A percentile compares a stretch with the other conserved stretches of the same genome.
phyloP scores from a whole-genome alignment of 805 yeast genomes.

The Ogataea methanolica region DNA sequence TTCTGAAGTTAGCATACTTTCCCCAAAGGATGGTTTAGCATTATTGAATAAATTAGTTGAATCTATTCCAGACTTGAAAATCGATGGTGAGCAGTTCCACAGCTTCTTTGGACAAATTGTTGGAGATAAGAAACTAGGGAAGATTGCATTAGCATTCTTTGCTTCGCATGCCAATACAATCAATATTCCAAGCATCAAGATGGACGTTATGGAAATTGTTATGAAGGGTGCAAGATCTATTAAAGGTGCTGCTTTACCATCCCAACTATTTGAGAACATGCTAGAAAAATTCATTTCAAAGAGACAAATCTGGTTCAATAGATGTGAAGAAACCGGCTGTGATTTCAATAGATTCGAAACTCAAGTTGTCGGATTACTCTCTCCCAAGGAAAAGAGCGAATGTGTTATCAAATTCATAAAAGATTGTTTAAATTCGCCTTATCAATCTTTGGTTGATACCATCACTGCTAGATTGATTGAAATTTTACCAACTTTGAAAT shows the following conservation, averaged over 20 bases:
- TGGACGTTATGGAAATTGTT: conserved; percentile 42
- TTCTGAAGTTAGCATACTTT: conserved; percentile 47
- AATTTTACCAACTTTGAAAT: conserved; percentile 54
- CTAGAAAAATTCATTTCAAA: conserved; percentile 40
- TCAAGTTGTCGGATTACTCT: conserved; percentile 53
- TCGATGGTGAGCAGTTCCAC: conserved; percentile 47
- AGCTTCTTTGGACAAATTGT: conserved; percentile 30
- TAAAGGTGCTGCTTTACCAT: conserved; percentile 40
- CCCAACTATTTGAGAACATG: conserved; percentile 43
- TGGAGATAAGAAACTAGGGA: conserved; percentile 52
- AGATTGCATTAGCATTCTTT: conserved; percentile 56
- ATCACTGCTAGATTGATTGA: conserved; percentile 48
- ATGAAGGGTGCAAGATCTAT: conserved; percentile 34
- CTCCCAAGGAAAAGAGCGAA: conserved; percentile 53
- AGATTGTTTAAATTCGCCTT: conserved; percentile 42
- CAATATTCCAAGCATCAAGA: conserved; percentile 53
- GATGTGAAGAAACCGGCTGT: conserved; percentile 45
- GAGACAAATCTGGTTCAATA: conserved; percentile 41
- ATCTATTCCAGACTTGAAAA: conserved; percentile 36
- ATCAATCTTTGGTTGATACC: conserved; percentile 38
- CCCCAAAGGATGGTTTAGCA: conserved; percentile 58
- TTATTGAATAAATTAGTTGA: conserved; percentile 39
- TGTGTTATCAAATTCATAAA: conserved; percentile 60
- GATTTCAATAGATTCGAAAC: conserved; percentile 52
- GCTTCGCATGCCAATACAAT: conserved; percentile 59